Evolutionary conservation across 805 yeast genomes (phyloP).

Genomic region (Hanseniaspora hatyaiensis): DNA sequence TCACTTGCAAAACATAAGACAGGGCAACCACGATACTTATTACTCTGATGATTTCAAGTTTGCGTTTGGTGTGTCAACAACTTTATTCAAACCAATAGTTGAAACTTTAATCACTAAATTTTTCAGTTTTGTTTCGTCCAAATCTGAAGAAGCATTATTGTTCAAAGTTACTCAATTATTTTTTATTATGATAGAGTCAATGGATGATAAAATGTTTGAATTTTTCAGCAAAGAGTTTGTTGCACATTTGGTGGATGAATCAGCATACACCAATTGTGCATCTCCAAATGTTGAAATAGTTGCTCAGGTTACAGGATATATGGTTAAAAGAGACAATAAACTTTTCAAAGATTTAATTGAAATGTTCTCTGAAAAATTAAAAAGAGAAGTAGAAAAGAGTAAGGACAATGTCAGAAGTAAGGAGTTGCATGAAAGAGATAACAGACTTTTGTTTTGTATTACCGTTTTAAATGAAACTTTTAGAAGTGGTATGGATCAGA

Average conservation of each 20-base stretch:
- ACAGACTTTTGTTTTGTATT: slow-evolving; percentile 57
- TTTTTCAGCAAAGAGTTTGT: slow-evolving; percentile 33
- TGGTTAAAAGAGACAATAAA: slow-evolving; percentile 46
- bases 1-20: slow-evolving; percentile 45
- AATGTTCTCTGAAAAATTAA: slow-evolving; percentile 35
- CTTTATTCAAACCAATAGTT: slow-evolving; percentile 53
- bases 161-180: slow-evolving; percentile 36
- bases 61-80: slow-evolving; percentile 63
- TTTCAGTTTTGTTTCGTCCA: slow-evolving; percentile 50
- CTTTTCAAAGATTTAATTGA: slow-evolving; percentile 21
- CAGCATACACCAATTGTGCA: slow-evolving; percentile 47
- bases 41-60: slow-evolving; percentile 38
- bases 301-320: slow-evolving; percentile 60
- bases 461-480: slow-evolving; percentile 58
- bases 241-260: slow-evolving; percentile 33
- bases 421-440: slow-evolving; percentile 68
- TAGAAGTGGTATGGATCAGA: slow-evolving; percentile 49
- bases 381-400: slow-evolving; percentile 58
- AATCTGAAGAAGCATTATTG: slow-evolving; percentile 29
- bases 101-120: slow-evolving; percentile 46
- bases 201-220: slow-evolving; percentile 45
- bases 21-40: slow-evolving; percentile 27
- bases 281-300: slow-evolving; percentile 51
- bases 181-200: slow-evolving; percentile 44
- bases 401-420: slow-evolving; percentile 66